Base-by-base conservation (phyloP, 768 basidiomycete genomes). In the Psilocybe subaeruginosa region DNA sequence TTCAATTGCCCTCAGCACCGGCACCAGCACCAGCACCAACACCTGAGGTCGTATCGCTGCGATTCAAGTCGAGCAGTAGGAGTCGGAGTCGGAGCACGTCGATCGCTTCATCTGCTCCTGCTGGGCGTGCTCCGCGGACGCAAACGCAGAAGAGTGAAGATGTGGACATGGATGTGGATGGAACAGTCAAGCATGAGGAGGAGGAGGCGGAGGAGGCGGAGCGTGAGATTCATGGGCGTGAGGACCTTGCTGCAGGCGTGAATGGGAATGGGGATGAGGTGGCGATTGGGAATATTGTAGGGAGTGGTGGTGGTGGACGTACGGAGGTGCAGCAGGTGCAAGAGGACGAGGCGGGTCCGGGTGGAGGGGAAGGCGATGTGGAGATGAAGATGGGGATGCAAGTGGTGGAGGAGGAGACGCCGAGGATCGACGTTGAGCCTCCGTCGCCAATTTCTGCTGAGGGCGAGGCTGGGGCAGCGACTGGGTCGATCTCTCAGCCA, bases 121-220 rank as follows among this genome's bases (percentile, higher is more conserved):
- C 30, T 19, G 23, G 2, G 23, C n/a, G 8, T 47, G 46, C 23
- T 47, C 7, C 14, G 46, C 33, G 3, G 23, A 23, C 23, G 23
- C 23, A 23, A 0, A 23, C 2, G 23, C 23, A 23, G 2, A 23
- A 23, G 2, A 23, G 23, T 23, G 23, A 23, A 23, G 23, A 23
- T 35, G 11, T 17, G 17, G 17, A 48, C 5, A 4, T 27, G 3
- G 49, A 50, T 23, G 29, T 11, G 23, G 19, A 33, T 11, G 14
- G 53, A 39, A 37, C 11, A 41, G 53, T 50, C 5, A 43, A 29
- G 45, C 23, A 23, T 2, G 49, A 50, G 54, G 37, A 54, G 27
- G 53, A 29, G 45, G 39, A 46, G 60, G n/a, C n/a, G n/a, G 33
- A 33, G 48, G 45, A 52, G 30, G 43, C 43, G 12, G 49, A 56